Percentiles rank a stretch among this genome's conserved stretches.
Conservation (phyloP, 2,329 filamentous ascomycete genomes). For the Thielaviopsis ethacetica region DNA sequence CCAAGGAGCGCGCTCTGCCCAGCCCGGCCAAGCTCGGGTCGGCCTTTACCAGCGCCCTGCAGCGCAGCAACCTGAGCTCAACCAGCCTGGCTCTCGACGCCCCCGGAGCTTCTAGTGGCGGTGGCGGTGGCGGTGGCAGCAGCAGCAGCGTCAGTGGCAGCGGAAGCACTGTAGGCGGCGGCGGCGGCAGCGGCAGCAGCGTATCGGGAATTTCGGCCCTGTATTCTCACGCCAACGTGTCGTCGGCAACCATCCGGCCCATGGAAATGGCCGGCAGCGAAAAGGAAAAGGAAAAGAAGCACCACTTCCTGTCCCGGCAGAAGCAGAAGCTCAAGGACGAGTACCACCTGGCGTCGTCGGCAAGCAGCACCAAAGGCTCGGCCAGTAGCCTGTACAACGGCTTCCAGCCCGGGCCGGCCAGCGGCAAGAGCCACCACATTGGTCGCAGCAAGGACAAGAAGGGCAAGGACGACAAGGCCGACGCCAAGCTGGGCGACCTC, state of each 20-base stretch:
- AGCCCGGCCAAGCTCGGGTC: constrained; percentile 58
- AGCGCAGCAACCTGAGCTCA: constrained; percentile 53
- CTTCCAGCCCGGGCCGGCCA: constrained; percentile 54
- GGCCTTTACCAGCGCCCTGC: constrained; percentile 43
- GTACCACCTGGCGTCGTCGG: constrained; percentile 54
- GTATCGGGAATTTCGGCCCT: constrained; percentile 31
- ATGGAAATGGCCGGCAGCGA: constrained; percentile 25
- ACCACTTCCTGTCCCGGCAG: constrained; percentile 63
- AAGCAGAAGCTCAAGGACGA: constrained; percentile 69
- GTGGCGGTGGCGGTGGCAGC: background rate
- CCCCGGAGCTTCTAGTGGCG: constrained; percentile 31
- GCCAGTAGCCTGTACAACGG: constrained; percentile 68
- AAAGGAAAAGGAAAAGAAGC: constrained; percentile 61
- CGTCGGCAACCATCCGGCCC: constrained; percentile 59
- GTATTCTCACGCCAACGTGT: constrained; percentile 61
- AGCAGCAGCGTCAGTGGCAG: too few species aligned
- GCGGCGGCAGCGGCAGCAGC: background rate
- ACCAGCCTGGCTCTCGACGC: constrained; percentile 34
- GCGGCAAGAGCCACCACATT: constrained; percentile 28
- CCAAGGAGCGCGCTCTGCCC: constrained; percentile 49
- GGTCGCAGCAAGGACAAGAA: constrained; percentile 11
- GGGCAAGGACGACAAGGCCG: constrained; percentile 16
- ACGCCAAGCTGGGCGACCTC: constrained; percentile 4
- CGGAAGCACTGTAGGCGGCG: constrained; percentile 32
- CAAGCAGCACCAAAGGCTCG: constrained; percentile 55